Conservation (phyloP, 1,284 basidiomycete genomes). For the Cryptococcus hybrid region DNA sequence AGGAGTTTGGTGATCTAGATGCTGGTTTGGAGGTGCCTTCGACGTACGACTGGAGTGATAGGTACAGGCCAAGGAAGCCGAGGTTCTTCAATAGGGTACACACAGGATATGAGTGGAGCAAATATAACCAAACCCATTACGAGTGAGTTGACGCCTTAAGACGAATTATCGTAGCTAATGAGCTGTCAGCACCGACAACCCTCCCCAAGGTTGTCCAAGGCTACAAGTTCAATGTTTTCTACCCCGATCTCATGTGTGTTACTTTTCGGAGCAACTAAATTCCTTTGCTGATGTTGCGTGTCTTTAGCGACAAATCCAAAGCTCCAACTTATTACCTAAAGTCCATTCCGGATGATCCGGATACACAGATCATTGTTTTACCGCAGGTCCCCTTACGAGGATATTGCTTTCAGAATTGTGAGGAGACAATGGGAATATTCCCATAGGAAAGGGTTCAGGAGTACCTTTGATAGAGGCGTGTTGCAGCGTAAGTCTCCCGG, state of each 20-base stretch:
- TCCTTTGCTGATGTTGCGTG: background rate
- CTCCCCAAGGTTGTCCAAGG: conserved; percentile 98
- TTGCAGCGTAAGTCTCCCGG: conserved; percentile 42
- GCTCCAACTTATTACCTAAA: conserved; percentile 94
- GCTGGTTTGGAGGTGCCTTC: conserved; percentile 54
- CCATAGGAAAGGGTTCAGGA: conserved; percentile 61
- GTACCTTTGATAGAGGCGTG: conserved; percentile 59
- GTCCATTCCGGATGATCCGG: conserved; percentile 87
- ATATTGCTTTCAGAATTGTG: conserved; percentile 97
- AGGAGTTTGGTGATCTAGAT: conserved; percentile 69
- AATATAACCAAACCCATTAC: conserved; percentile 98
- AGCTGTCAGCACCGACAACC: conserved; percentile 66
- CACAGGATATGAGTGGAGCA: conserved; percentile 99
- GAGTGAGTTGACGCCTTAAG: conserved; percentile 62
- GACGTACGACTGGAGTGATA: conserved; percentile 97
- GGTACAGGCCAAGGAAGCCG: conserved; percentile 97
- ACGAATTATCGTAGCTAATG: conserved; percentile 2
- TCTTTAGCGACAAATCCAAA: conserved; percentile 76
- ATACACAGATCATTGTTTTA: conserved; percentile 89
- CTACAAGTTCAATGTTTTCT: conserved; percentile 73
- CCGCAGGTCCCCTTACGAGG: conserved; percentile 98
- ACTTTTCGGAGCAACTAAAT: too few species aligned
- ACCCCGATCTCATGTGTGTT: conserved; percentile 49
- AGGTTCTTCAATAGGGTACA: conserved; percentile 99
- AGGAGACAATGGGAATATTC: conserved; percentile 98